Evolutionary conservation across 2,329 filamentous ascomycete species (phyloP).

Genomic region (Fusarium sp.): DNA sequence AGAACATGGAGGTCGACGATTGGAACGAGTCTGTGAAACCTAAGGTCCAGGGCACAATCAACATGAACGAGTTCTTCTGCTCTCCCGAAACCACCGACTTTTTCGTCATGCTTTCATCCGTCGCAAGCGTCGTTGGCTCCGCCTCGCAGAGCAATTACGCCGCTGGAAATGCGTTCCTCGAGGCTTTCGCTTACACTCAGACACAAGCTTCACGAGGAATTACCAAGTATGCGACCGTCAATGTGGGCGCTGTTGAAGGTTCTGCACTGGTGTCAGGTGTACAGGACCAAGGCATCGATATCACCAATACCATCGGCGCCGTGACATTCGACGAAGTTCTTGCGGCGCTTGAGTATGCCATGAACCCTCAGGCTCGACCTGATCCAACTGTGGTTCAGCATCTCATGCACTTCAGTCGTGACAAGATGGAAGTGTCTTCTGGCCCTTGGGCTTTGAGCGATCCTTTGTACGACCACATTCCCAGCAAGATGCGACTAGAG

Average conservation of each 20-base stretch:
- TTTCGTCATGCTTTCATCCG: conserved; percentile 8
- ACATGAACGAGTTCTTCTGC: conserved; percentile 2
- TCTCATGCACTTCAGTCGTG: conserved; percentile 11
- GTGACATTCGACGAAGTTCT: conserved; percentile 5
- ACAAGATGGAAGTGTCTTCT: not conserved
- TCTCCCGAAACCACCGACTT: not conserved
- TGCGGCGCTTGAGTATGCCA: not conserved
- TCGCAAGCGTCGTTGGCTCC: conserved; percentile 2
- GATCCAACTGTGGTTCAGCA: not conserved
- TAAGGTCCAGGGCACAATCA: conserved; percentile 8
- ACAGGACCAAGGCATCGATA: not conserved
- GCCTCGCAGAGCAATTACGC: conserved; percentile 10
- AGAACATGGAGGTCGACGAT: conserved; percentile 9
- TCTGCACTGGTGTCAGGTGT: not conserved
- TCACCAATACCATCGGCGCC: not conserved
- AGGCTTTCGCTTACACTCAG: not conserved
- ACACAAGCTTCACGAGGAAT: not conserved
- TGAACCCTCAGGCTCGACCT: not conserved
- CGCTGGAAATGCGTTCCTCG: conserved; percentile 8
- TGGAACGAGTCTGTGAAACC: conserved; percentile 8
- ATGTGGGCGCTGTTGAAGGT: conserved; percentile 1
- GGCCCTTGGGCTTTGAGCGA: conserved; percentile 3
- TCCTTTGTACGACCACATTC: conserved; percentile 4
- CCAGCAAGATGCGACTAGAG: not conserved
- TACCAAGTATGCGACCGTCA: not conserved